These are phyloP conservation scores for Aspergillus luchuensis DNA, from an alignment of 2,329 filamentous ascomycete genomes.

Conservation along the genomic window DNA sequence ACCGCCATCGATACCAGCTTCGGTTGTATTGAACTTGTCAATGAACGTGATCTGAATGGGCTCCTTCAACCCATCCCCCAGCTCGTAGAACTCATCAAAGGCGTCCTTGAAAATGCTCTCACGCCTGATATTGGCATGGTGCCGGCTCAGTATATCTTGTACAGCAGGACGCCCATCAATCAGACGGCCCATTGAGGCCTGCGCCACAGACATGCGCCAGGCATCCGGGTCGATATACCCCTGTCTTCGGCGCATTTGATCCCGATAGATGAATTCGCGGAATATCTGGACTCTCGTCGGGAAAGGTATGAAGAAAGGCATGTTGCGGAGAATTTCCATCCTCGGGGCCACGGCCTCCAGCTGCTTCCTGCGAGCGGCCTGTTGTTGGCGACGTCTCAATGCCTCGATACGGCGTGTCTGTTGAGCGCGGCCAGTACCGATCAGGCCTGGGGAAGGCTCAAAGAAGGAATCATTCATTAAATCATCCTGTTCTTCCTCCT, in stretches of 20 bases:
- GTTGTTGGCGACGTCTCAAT: conserved; percentile 65
- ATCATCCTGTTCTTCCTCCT: conserved; percentile 56
- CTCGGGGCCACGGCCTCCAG: conserved; percentile 80
- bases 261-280: conserved; percentile 82
- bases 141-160: conserved; percentile 52
- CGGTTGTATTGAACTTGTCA: conserved; percentile 80
- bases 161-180: conserved; percentile 43
- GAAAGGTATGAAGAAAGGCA: conserved; percentile 97
- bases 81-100: conserved; percentile 75
- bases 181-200: conserved; percentile 42
- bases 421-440: conserved; percentile 63
- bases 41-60: conserved; percentile 96
- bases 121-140: conserved; percentile 78
- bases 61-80: conserved; percentile 85
- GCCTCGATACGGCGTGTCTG: conserved; percentile 65
- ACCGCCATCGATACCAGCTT: conserved; percentile 94
- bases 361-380: conserved; percentile 68
- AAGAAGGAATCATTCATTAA: conserved; percentile 41
- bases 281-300: conserved; percentile 89
- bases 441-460: conserved; percentile 42
- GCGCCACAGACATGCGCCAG: conserved; percentile 67
- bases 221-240: conserved; percentile 71
- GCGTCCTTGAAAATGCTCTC: conserved; percentile 84
- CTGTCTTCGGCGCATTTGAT: conserved; percentile 71
- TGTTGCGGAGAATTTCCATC: conserved; percentile 87